A percentile compares a stretch with the other conserved stretches of the same genome.
Conservation (phyloP, 108 stramenopile genomes). For the Skeletonema menzelii region DNA sequence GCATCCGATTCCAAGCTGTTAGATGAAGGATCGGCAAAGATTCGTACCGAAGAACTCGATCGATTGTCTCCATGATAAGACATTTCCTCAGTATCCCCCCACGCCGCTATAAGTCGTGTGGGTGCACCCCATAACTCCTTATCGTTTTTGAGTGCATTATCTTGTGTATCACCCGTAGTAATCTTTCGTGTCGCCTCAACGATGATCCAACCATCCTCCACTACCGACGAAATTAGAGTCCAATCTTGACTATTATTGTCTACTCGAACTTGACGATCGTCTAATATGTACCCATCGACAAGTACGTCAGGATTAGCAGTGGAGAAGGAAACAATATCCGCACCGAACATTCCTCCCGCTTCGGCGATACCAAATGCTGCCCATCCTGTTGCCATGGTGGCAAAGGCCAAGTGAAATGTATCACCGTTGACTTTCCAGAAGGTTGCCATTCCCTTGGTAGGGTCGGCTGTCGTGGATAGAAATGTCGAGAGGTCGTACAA, state of each 20-base stretch:
- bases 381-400: slow-evolving; percentile 25
- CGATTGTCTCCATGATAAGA: slow-evolving; percentile 47
- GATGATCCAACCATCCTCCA: slow-evolving; percentile 49
- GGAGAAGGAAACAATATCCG: slow-evolving; percentile 19
- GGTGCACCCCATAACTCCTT: slow-evolving; percentile 14
- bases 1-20: not conserved
- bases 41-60: slow-evolving; percentile 44
- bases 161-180: slow-evolving; percentile 56
- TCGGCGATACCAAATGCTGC: slow-evolving; percentile 30
- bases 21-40: slow-evolving; percentile 23
- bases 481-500: not conserved
- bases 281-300: slow-evolving; percentile 50
- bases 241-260: slow-evolving; percentile 57
- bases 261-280: slow-evolving; percentile 9
- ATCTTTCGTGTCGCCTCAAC: slow-evolving; percentile 54
- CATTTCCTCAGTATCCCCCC: slow-evolving; percentile 47
- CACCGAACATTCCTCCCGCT: slow-evolving; percentile 33
- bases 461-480: not conserved
- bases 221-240: slow-evolving; percentile 22
- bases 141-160: slow-evolving; percentile 44
- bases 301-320: slow-evolving; percentile 23
- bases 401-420: slow-evolving; percentile 18
- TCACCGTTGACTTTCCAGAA: slow-evolving; percentile 20
- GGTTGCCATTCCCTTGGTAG: slow-evolving; percentile 11
- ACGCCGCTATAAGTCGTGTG: slow-evolving; percentile 58